Evolutionary conservation across 1,139 yeast species (phyloP), one percentile per base, ranked within the genome.

Genomic region (Hemisphaericaspora xylanilytica): DNA sequence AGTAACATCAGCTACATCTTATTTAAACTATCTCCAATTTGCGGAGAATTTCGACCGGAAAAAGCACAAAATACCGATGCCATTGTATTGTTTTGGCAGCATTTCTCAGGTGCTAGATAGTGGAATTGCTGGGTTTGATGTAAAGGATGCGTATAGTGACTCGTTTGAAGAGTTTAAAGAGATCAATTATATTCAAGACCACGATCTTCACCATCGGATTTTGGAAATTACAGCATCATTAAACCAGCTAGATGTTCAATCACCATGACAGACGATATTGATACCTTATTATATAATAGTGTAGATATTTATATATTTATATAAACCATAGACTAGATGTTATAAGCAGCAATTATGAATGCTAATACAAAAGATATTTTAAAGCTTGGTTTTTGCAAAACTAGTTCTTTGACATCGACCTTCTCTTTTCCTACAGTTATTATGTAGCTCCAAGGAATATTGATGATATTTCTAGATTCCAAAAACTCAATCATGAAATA

Each of bases 361-460:
- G 85, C 68, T 17, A 75, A 58, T 5, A 74, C 58, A 57, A 83
- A 84, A 28, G 84, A 72, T 24, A 78, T 48, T 60, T 81, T 81
- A 65, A 84, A 83, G 44, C 84, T 76, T 31, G 85, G 81, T 49
- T 81, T 75, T 42, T 80, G 77, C 45, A 81, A 70, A 13, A 81
- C 59, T 57, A 81, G 65, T 36, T 70, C 69, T 51, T 73, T 70
- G 46, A 80, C 55, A 48, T 80, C 76, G 44, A 79, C 58, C 41
- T 61, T 57, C 33, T 68, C 65, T 14, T 67, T 59, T 31, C 81
- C 81, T 49, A 80, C 56, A 14, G 56, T 60, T 32, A 79, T 52
- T 31, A 70, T 49, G 35, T 65, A 62, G 33, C 63, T 70, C 73
- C 80, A 71, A 26, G 77, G 81, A 35, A 77, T 62, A 13, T 59